phyloP scores from a whole-genome alignment of 441 rosid species.

The Populus hybrid region DNA sequence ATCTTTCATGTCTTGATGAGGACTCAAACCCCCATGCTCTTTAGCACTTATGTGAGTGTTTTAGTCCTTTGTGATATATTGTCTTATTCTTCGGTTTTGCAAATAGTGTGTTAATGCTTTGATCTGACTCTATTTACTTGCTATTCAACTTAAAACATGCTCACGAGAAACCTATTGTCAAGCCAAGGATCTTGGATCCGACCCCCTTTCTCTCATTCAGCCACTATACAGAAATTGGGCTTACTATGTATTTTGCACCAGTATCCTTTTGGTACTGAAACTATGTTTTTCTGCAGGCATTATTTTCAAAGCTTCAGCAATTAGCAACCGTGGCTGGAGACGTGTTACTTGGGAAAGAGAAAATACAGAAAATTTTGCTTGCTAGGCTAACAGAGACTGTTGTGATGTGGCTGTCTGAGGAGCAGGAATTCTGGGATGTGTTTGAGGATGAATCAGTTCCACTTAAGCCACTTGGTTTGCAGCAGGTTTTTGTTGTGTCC shows the following conservation, averaged over 20 bases:
- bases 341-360: constrained; percentile 84
- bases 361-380: constrained; percentile 82
- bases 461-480: constrained; percentile 74
- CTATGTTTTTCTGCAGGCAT: constrained; percentile 53
- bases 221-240: background rate
- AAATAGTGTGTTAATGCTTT: background rate
- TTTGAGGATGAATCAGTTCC: constrained; percentile 78
- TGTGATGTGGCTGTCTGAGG: constrained; percentile 89
- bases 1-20: background rate
- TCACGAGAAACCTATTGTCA: background rate
- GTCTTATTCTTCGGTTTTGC: background rate
- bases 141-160: background rate
- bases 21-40: background rate
- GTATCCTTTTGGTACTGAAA: constrained; percentile 4
- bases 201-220: background rate
- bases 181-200: background rate
- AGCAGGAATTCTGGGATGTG: constrained; percentile 92
- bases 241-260: constrained; percentile 1
- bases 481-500: constrained; percentile 49
- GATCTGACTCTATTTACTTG: background rate
- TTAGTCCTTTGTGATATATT: background rate
- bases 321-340: constrained; percentile 92
- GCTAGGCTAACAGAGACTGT: constrained; percentile 97
- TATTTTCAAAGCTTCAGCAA: constrained; percentile 93
- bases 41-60: background rate